Evolutionary conservation across 768 basidiomycete genomes (phyloP), one percentile per base, ranked within the genome.

Genomic region (Dentipellis sp.): DNA sequence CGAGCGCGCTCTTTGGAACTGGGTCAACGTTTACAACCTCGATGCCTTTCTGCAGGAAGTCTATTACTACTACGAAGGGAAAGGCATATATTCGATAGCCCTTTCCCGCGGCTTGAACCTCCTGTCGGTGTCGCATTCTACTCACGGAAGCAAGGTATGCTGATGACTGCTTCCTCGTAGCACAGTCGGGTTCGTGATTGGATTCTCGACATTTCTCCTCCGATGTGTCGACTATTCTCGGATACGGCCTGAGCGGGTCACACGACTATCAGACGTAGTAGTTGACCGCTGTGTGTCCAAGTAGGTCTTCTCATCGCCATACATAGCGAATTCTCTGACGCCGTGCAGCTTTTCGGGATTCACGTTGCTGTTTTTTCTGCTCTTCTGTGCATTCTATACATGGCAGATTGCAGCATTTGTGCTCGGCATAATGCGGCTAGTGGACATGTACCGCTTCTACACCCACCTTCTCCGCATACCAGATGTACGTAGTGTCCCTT

Each of bases 21-120:
- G 97, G 97, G 93, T 97, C 57, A 99, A 99, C 67, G 93, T 98
- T 11, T 92, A 93, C 67, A 97, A 99, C 67, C 78, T 99, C 39
- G 97, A 99, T 65, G 85, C 84, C 8, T 99, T 94, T 69, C 72
- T 99, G 29, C 91, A 95, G 70, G 93, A 97, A 60, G 91, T 91
- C 39, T 98, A 99, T 69, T 77, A 79, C 47, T 99, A 98, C 69
- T 99, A 99, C 67, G 88, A 91, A 66, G 94, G 94, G 22, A 97
- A 97, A 67, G 97, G 97, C 1, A 87, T 97, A 37, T 97, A 88
- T 67, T 94, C 91, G 63, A 99, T 99, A 63, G 91, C 91, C 11
- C 77, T 99, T 19, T 80, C 89, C 9, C 79, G 90, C 47, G 87
- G 91, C 17, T 78, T 99, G n/a, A 97, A 99, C 69, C 81, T 99